Conservation (phyloP, 2,329 filamentous ascomycete species). For the Penicillium sp. region DNA sequence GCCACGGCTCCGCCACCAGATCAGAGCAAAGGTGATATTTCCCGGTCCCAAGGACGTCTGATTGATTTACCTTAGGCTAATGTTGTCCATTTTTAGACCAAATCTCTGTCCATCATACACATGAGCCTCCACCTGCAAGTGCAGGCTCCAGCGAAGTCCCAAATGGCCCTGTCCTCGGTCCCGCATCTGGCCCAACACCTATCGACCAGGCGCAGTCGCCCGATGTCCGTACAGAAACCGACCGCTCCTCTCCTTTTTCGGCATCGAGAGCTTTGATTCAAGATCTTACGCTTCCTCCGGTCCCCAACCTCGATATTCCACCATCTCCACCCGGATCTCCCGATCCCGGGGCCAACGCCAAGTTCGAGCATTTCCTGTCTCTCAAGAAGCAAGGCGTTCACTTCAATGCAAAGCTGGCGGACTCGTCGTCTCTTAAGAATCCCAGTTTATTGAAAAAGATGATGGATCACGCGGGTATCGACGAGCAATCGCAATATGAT, state of each 20-base stretch:
- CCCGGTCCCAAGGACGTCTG: not conserved
- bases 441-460: conserved; percentile 54
- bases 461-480: conserved; percentile 55
- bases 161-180: conserved; percentile 35
- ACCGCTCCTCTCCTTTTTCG: conserved; percentile 47
- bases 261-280: conserved; percentile 48
- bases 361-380: conserved; percentile 56
- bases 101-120: not conserved
- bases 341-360: conserved; percentile 46
- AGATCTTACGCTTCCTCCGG: conserved; percentile 51
- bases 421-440: conserved; percentile 55
- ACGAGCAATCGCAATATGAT: conserved; percentile 50
- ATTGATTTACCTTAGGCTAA: not conserved
- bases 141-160: conserved; percentile 11
- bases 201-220: conserved; percentile 18
- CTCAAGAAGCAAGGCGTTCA: conserved; percentile 59
- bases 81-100: conserved; percentile 3
- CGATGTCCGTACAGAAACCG: conserved; percentile 7
- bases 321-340: conserved; percentile 46
- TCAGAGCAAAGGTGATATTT: not conserved
- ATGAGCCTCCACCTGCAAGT: not conserved
- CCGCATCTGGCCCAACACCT: conserved; percentile 35
- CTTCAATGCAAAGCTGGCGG: conserved; percentile 58
- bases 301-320: conserved; percentile 44
- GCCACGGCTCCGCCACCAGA: not conserved